phyloP scores from a whole-genome alignment of 371 early-diverging fungal genomes.

The Mucor lusitanicus region DNA sequence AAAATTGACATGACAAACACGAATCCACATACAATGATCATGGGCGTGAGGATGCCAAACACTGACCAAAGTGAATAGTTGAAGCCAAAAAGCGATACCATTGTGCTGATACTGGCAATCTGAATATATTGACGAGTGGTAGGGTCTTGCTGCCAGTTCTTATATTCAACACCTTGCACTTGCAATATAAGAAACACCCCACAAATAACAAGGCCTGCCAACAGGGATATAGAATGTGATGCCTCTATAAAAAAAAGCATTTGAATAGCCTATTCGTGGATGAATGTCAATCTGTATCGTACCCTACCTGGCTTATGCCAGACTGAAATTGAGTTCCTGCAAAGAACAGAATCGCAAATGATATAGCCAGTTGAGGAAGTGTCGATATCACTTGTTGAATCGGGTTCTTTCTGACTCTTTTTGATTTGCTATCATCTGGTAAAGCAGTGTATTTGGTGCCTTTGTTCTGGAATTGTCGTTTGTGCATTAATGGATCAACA shows the following conservation, averaged over 20 bases:
- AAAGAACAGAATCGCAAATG: constrained; percentile 20
- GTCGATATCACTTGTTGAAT: constrained; percentile 14
- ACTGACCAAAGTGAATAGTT: constrained; percentile 18
- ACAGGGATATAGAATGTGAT: constrained; percentile 10
- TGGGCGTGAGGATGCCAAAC: constrained; percentile 19
- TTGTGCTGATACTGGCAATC: constrained; percentile 15
- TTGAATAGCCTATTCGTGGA: not conserved
- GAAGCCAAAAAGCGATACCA: constrained; percentile 23
- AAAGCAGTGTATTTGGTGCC: constrained; percentile 13
- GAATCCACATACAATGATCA: constrained; percentile 11
- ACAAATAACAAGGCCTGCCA: constrained; percentile 8
- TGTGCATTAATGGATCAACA: not conserved
- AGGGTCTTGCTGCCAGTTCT: constrained; percentile 26
- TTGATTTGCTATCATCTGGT: not conserved
- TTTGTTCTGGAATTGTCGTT: constrained; percentile 31
- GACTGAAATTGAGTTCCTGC: not conserved
- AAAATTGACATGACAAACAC: constrained; percentile 11
- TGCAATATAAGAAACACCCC: constrained; percentile 18
- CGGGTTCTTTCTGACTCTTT: constrained; percentile 8
- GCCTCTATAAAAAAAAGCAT: constrained; percentile 4
- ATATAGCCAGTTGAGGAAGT: constrained; percentile 24
- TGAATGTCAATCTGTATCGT: not conserved
- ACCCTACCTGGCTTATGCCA: not conserved
- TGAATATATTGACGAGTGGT: constrained; percentile 24
- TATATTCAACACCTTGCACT: constrained; percentile 21